These are phyloP conservation scores for Penicillium alfredii DNA, from an alignment of 495 filamentous ascomycete species.

Conservation along the genomic window DNA sequence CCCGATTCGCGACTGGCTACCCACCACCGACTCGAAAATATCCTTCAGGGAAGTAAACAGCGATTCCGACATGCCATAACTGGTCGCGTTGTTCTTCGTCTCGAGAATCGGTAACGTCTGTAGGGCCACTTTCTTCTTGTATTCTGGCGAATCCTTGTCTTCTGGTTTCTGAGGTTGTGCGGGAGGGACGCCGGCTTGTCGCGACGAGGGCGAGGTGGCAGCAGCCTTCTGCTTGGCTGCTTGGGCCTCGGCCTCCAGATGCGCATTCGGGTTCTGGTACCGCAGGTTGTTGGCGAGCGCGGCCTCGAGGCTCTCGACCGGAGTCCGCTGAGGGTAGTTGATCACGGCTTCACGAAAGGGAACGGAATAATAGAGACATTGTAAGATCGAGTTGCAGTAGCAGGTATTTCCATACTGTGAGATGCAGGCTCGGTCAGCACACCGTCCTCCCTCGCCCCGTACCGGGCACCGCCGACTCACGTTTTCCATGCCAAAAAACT, in stretches of 20 bases:
- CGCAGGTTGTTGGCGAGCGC: slow-evolving; percentile 40
- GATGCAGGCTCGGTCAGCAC: background rate
- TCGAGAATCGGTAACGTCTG: slow-evolving; percentile 79
- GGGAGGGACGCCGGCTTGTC: slow-evolving; percentile 44
- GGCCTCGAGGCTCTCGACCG: slow-evolving; percentile 47
- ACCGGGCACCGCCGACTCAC: slow-evolving; percentile 47
- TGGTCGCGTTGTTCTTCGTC: slow-evolving; percentile 67
- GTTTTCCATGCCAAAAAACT: slow-evolving; percentile 98
- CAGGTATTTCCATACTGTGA: slow-evolving; percentile 98
- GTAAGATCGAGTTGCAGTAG: slow-evolving; percentile 96
- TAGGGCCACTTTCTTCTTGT: slow-evolving; percentile 92
- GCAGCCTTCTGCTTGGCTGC: slow-evolving; percentile 41
- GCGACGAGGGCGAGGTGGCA: slow-evolving; percentile 30
- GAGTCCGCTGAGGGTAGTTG: slow-evolving; percentile 71
- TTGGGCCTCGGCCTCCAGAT: slow-evolving; percentile 38
- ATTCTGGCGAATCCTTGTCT: slow-evolving; percentile 79
- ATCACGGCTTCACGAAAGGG: slow-evolving; percentile 94
- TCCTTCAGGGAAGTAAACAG: slow-evolving; percentile 92
- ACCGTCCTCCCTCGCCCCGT: background rate
- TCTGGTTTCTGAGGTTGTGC: slow-evolving; percentile 66
- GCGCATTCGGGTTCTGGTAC: slow-evolving; percentile 40
- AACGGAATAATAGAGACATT: slow-evolving; percentile 92
- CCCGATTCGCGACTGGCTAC: slow-evolving; percentile 73
- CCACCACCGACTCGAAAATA: slow-evolving; percentile 88
- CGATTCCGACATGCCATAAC: slow-evolving; percentile 90